Evolutionary conservation across 371 early-diverging fungal genomes (phyloP).

Genomic region (Circinella umbellata): DNA sequence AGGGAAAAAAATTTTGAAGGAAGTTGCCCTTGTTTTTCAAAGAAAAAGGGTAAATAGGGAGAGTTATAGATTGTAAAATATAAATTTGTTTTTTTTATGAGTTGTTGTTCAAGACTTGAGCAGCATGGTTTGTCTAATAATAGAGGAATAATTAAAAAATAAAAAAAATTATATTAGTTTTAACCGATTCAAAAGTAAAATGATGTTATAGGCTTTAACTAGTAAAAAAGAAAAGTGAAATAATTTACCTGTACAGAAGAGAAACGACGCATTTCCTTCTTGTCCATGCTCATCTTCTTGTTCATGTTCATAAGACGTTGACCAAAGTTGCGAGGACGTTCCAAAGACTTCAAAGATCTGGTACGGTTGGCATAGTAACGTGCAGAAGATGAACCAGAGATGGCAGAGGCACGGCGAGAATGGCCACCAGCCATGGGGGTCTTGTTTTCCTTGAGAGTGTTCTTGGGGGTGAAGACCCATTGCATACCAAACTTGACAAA

Average conservation of each 20-base stretch:
- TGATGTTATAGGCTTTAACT: background rate
- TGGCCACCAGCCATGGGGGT: conserved; percentile 33
- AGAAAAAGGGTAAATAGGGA: background rate
- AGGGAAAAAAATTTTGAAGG: background rate
- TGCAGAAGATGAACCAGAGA: conserved; percentile 49
- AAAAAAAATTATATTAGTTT: background rate
- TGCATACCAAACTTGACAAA: conserved; percentile 78
- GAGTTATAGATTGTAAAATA: background rate
- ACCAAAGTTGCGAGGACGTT: conserved; percentile 49
- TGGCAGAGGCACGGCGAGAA: conserved; percentile 51
- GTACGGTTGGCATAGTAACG: conserved; percentile 57
- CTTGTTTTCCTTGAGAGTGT: conserved; percentile 40
- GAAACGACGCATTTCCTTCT: conserved; percentile 59
- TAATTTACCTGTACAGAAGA: conserved; percentile 46
- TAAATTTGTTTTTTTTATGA: background rate
- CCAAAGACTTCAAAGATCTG: conserved; percentile 43
- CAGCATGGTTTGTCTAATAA: conserved; percentile 41
- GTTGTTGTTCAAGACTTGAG: conserved; percentile 40
- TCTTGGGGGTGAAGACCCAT: conserved; percentile 55
- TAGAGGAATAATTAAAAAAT: conserved; percentile 22
- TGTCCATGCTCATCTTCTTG: conserved; percentile 47
- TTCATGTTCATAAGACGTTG: conserved; percentile 42
- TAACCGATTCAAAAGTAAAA: background rate
- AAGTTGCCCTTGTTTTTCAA: background rate
- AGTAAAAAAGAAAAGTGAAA: background rate